Conservation (phyloP, 1,284 basidiomycete species). For the Fomes fomentarius region DNA sequence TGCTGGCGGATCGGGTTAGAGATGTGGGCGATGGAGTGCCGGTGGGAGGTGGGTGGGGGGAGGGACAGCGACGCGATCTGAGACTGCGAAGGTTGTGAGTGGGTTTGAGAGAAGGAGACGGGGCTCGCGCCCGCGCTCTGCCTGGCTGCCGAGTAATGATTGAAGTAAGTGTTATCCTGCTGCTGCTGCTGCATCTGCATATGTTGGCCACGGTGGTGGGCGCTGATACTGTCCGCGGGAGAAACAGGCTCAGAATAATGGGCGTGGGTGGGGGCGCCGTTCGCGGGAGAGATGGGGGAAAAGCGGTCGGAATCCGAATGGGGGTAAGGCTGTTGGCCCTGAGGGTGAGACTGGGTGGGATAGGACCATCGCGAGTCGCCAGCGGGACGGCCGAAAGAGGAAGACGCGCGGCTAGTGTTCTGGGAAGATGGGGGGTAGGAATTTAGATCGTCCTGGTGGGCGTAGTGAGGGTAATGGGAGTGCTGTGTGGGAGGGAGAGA, state of each 20-base stretch:
- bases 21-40: constrained; percentile 28
- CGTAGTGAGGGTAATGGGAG: constrained; percentile 8
- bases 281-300: constrained; percentile 16
- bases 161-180: constrained; percentile 10
- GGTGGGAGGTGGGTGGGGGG: constrained; percentile 15
- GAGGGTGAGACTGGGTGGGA: constrained; percentile 16
- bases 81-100: too few species aligned
- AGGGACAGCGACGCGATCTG: too few species aligned
- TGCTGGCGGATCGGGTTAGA: constrained; percentile 24
- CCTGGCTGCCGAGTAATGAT: constrained; percentile 7
- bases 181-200: constrained; percentile 3
- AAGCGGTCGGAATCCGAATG: constrained; percentile 18
- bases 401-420: constrained; percentile 14
- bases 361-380: constrained; percentile 22
- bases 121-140: constrained; percentile 7
- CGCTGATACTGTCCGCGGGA: constrained; percentile 15
- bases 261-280: constrained; percentile 1
- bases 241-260: constrained; percentile 19
- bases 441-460: neutral
- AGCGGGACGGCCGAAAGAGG: constrained; percentile 9
- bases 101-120: constrained; percentile 5
- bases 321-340: constrained; percentile 18
- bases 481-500: constrained; percentile 9
- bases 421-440: constrained; percentile 19
- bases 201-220: neutral